Conservation (phyloP, 225 moss, liverwort and hornwort genomes). For the Anthoceros angustus region DNA sequence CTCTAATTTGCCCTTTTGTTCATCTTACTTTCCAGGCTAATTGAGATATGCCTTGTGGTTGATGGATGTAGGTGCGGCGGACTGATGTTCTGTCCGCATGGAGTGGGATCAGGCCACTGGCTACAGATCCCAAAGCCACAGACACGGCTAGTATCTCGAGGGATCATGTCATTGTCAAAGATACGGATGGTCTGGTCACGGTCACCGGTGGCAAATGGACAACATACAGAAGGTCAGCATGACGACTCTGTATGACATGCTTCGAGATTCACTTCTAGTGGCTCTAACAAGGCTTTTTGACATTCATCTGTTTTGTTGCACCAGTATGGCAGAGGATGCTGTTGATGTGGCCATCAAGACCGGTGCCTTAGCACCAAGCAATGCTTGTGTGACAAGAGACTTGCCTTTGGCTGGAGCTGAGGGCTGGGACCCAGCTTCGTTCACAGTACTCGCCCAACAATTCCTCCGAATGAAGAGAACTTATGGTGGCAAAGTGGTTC, state of each 20-base stretch:
- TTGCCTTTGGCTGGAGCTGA: slow-evolving; percentile 79
- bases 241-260: background rate
- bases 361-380: slow-evolving; percentile 36
- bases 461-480: slow-evolving; percentile 87
- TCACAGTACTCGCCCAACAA: slow-evolving; percentile 74
- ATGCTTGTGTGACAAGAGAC: slow-evolving; percentile 46
- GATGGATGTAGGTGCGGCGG: slow-evolving; percentile 36
- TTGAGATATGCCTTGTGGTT: background rate
- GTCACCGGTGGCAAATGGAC: slow-evolving; percentile 99
- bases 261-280: background rate
- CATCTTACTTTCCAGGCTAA: background rate
- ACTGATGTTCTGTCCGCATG: slow-evolving; percentile 92
- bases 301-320: slow-evolving; percentile 2
- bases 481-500: slow-evolving; percentile 85
- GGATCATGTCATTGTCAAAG: slow-evolving; percentile 77
- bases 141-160: slow-evolving; percentile 96
- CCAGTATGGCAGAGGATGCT: slow-evolving; percentile 89
- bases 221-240: slow-evolving; percentile 52
- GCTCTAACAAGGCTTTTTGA: background rate
- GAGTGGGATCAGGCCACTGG: slow-evolving; percentile 95
- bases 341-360: slow-evolving; percentile 57
- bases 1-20: background rate
- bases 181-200: slow-evolving; percentile 68
- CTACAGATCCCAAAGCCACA: slow-evolving; percentile 67
- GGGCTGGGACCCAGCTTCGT: slow-evolving; percentile 66